These are phyloP conservation scores for Paramyrothecium roridum DNA, from an alignment of 2,329 filamentous ascomycete genomes.

Conservation along the genomic window DNA sequence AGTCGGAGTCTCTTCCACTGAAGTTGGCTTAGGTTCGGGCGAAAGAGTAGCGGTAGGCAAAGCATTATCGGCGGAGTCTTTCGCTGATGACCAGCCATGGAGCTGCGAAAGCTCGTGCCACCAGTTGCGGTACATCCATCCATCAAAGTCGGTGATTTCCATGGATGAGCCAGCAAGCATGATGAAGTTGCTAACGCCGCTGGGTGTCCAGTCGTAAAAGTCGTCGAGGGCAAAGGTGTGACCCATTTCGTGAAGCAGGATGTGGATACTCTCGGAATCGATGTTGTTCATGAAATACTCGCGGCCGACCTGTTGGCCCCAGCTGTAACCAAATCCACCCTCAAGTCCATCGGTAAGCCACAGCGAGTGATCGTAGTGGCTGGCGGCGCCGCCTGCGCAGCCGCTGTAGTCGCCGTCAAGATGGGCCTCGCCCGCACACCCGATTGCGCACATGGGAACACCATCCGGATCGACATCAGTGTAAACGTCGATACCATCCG, in stretches of 20 bases:
- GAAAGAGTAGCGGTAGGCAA: background rate
- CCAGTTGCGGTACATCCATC: slow-evolving; percentile 46
- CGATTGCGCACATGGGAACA: slow-evolving; percentile 32
- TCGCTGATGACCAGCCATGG: slow-evolving; percentile 15
- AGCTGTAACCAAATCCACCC: slow-evolving; percentile 41
- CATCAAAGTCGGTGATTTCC: slow-evolving; percentile 42
- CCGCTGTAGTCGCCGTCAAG: slow-evolving; percentile 35
- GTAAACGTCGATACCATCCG: slow-evolving; percentile 33
- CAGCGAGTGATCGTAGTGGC: slow-evolving; percentile 40
- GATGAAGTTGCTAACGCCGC: slow-evolving; percentile 37
- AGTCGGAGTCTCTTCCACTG: background rate
- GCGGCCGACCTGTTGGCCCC: slow-evolving; percentile 39
- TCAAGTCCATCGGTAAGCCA: slow-evolving; percentile 42
- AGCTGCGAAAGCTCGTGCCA: slow-evolving; percentile 30
- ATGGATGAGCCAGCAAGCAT: slow-evolving; percentile 40
- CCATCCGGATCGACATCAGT: slow-evolving; percentile 34
- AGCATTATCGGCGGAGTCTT: background rate
- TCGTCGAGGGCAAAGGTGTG: slow-evolving; percentile 40
- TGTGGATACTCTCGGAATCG: slow-evolving; percentile 34
- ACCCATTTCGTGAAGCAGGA: slow-evolving; percentile 42
- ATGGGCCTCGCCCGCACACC: slow-evolving; percentile 40
- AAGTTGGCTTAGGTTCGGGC: background rate
- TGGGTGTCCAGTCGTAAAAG: slow-evolving; percentile 38
- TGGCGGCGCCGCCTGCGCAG: slow-evolving; percentile 26
- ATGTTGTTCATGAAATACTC: slow-evolving; percentile 41